Base-by-base conservation (phyloP, 1,284 basidiomycete species). In the Leccinum cinnamomeum region DNA sequence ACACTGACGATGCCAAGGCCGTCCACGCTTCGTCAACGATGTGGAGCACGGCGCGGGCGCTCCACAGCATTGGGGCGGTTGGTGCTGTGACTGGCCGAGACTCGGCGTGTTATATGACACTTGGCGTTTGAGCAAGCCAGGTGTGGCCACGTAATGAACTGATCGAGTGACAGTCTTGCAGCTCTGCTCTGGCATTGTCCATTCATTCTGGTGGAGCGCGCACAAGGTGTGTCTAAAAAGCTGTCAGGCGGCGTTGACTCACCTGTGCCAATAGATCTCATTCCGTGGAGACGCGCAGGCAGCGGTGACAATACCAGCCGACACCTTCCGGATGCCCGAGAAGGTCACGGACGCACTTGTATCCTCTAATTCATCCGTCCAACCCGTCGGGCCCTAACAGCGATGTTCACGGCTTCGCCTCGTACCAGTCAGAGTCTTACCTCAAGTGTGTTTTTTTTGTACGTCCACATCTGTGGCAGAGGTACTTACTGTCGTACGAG, bases 401-500 rank as follows among this genome's bases (percentile, higher is more conserved):
- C 35, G 57, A 61, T 62, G 57, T 48, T n/a, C 25, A 53, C 61
- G 56, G 58, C 59, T 37, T 39, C 56, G 4, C 18, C 56, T 64
- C 25, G 20, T 58, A 57, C 56, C 23, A 59, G 63, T 18, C 63
- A 25, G 11, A 48, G 33, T 20, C 35, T 71, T 63, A 46, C 54
- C 63, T 48, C 41, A 50, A 59, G 50, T 20, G 51, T n/a, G 3
- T 48, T 23, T 23, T 14, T 48, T 53, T 58, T 28, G 18, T 53
- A 12, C 41, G 11, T 18, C 33, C 5, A 55, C 58, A 25, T 60
- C 58, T 69, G 44, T 67, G 61, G 68, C 61, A 56, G 6, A 12
- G 12, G 46, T 14, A 48, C 46, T 48, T 50, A 41, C n/a, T 50
- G n/a, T 50, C 33, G 51, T 62, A 68, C 62, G 61, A 68, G 55